Conservation (phyloP, 352 stramenopile species). For the Phytophthora meadii region DNA sequence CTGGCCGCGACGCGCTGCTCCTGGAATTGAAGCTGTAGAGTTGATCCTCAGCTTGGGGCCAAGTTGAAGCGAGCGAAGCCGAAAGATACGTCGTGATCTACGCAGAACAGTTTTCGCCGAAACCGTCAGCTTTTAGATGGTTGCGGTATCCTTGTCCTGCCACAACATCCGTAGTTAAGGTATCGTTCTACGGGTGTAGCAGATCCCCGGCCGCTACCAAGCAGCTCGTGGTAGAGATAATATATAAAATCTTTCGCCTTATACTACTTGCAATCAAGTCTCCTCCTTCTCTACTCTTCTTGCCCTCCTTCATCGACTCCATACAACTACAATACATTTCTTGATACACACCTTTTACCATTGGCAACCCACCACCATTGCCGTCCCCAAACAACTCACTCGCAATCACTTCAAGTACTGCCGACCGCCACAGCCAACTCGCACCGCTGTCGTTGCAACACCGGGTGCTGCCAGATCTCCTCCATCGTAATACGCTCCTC, state of each 20-base stretch:
- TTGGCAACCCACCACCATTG: too few relatives aligned
- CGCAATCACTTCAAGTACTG: neutral
- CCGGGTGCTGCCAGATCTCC: constrained; percentile 73
- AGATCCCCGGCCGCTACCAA: too few relatives aligned
- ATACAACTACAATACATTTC: constrained; percentile 19
- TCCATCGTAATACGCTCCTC: constrained; percentile 59
- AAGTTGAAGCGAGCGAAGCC: too few relatives aligned
- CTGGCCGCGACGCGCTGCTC: constrained; percentile 46
- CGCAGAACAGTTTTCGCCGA: too few relatives aligned
- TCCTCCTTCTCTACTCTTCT: neutral
- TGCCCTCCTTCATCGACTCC: neutral
- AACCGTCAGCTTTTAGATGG: too few relatives aligned
- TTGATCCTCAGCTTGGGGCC: too few relatives aligned
- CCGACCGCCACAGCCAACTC: neutral
- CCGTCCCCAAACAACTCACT: neutral
- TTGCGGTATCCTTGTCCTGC: too few relatives aligned
- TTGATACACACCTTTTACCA: neutral
- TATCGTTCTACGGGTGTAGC: too few relatives aligned
- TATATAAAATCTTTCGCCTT: constrained; percentile 1
- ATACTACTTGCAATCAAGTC: constrained; percentile 5
- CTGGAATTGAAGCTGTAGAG: constrained; percentile 41
- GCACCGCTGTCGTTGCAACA: constrained; percentile 36
- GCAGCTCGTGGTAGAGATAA: too few relatives aligned
- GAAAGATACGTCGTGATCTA: too few relatives aligned
- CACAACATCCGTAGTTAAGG: too few relatives aligned